Evolutionary conservation across 1,139 yeast species (phyloP).

Genomic region (Magnusiomyces paraingens): DNA sequence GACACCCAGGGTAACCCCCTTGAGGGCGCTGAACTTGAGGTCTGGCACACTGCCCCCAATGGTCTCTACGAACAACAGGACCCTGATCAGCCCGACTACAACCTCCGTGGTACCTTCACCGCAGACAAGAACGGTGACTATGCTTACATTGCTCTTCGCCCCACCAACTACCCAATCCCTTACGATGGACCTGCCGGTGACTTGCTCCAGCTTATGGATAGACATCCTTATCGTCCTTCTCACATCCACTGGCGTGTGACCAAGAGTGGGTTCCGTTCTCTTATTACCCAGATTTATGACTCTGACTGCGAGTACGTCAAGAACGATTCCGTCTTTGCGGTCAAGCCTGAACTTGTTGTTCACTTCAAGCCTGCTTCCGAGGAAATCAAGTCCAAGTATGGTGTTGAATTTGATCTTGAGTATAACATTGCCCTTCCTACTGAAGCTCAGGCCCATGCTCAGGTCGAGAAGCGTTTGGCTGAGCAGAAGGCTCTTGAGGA

Average conservation of each 20-base stretch:
- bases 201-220: constrained; percentile 31
- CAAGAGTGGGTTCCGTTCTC: constrained; percentile 28
- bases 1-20: constrained; percentile 34
- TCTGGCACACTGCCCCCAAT: constrained; percentile 39
- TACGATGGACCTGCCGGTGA: constrained; percentile 40
- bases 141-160: constrained; percentile 31
- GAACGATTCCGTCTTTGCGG: constrained; percentile 35
- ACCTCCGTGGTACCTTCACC: constrained; percentile 33
- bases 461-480: constrained; percentile 7
- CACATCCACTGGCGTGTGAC: constrained; percentile 36
- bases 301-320: constrained; percentile 27
- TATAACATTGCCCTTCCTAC: constrained; percentile 12
- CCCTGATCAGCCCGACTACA: constrained; percentile 34
- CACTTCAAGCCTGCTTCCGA: constrained; percentile 21
- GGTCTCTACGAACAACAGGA: constrained; percentile 38
- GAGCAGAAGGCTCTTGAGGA: constrained; percentile 6
- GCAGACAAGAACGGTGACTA: constrained; percentile 33
- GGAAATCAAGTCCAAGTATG: background rate
- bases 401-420: constrained; percentile 5
- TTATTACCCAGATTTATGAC: constrained; percentile 33
- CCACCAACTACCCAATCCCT: constrained; percentile 40
- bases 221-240: constrained; percentile 39
- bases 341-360: constrained; percentile 32
- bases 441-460: constrained; percentile 7
- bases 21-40: constrained; percentile 31